phyloP scores from a whole-genome alignment of 768 basidiomycete species.

The Lactarius quietus region DNA sequence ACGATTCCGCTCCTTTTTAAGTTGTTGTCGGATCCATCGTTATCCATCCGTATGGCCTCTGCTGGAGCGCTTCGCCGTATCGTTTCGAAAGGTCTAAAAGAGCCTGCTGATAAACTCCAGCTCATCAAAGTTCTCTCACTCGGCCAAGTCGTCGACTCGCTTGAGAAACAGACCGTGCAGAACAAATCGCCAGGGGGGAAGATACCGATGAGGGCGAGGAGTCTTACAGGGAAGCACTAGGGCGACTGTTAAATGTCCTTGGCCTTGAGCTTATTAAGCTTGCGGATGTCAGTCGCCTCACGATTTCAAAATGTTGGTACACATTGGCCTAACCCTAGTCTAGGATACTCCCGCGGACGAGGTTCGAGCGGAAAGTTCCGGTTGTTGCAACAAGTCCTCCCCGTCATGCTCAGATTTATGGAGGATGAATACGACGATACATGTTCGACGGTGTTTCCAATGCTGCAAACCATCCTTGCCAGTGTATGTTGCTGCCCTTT shows the following conservation, averaged over 20 bases:
- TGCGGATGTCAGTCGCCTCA: slow-evolving; percentile 59
- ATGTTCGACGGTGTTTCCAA: slow-evolving; percentile 76
- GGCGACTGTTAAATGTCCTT: slow-evolving; percentile 73
- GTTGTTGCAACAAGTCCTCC: slow-evolving; percentile 64
- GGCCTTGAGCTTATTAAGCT: slow-evolving; percentile 84
- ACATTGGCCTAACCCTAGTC: not conserved
- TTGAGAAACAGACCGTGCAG: slow-evolving; percentile 73
- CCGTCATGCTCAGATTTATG: slow-evolving; percentile 83
- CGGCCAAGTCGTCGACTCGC: slow-evolving; percentile 71
- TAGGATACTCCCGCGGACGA: slow-evolving; percentile 61
- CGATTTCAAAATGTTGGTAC: slow-evolving; percentile 13
- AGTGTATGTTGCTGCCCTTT: slow-evolving; percentile 50
- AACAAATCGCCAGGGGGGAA: slow-evolving; percentile 61
- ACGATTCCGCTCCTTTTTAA: slow-evolving; percentile 84
- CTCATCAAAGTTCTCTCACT: slow-evolving; percentile 87
- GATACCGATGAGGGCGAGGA: slow-evolving; percentile 85
- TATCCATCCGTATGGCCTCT: slow-evolving; percentile 80
- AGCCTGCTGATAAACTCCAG: slow-evolving; percentile 83
- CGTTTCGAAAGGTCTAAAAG: slow-evolving; percentile 90
- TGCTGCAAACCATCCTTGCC: slow-evolving; percentile 70
- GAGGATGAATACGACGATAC: slow-evolving; percentile 90
- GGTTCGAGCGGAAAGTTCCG: slow-evolving; percentile 59
- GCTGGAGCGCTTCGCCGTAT: slow-evolving; percentile 78
- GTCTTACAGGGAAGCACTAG: slow-evolving; percentile 85
- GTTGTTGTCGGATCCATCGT: slow-evolving; percentile 70